Evolutionary conservation across 2,329 filamentous ascomycete genomes (phyloP), one percentile per base, ranked within the genome.

Genomic region (Aspergillus chevalieri): DNA sequence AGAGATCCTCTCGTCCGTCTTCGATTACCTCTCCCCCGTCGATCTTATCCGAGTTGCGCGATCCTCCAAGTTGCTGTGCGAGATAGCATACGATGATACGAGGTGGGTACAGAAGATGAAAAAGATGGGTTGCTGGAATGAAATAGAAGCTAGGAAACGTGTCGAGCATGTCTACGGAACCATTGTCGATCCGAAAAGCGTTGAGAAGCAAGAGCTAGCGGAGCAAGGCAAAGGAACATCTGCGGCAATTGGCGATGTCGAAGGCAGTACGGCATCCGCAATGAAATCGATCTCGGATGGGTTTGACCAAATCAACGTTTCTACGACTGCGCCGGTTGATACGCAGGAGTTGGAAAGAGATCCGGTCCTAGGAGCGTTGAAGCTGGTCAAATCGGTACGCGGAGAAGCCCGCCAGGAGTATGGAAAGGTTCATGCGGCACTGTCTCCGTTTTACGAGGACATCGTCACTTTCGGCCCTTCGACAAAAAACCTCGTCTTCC

Each of bases 61-160:
- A 55, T 84, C 87, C 21, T 95, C 89, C 51, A 86, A 82, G 64
- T 87, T 89, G 52, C 82, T 97, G 79, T 86, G 87, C 65, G 93
- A 98, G 72, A 98, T 98, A 91, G 91, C 96, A 3, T 98, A 97
- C 71, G 93, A 98, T 68, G 93, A 98, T 69, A 89, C 90, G 45
- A 81, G 92, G 74, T 98, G 93, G 93, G 87, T 97, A 36, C 83
- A 88, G 55, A 81, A 88, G 55, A 72, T 98, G 48, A 87, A 87
- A 65, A 84, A 80, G 51, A 95, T 98, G 84, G 88, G 86, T 2
- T 86, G 87, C 57, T 98, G 93, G 93, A 86, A 95, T 63, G 93
- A 98, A 65, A 69, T 75, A 3, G 92, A 95, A 65, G 93, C 93
- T 4, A 80, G 91, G 52, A 83, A 81, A 58, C 76, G 87, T 47